Conservation (phyloP, 176 grass and related monocot genomes). For the Hordeum vulgare region DNA sequence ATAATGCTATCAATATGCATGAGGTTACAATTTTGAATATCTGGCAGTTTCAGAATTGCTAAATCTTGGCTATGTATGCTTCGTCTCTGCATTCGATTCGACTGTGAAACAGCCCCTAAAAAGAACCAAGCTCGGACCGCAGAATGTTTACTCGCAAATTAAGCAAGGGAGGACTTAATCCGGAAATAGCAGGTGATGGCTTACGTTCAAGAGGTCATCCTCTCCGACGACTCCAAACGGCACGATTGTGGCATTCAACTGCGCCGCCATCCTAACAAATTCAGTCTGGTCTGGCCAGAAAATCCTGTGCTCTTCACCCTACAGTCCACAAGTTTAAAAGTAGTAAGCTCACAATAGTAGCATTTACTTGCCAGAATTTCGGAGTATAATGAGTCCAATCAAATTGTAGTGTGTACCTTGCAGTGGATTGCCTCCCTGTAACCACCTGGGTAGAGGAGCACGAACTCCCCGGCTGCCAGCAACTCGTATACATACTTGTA, state of each 20-base stretch:
- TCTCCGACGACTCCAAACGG: constrained; percentile 69
- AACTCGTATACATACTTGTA: constrained; percentile 43
- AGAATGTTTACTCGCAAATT: too few relatives aligned
- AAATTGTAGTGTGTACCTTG: constrained; percentile 31
- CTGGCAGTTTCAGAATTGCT: too few relatives aligned
- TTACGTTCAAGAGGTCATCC: constrained; percentile 53
- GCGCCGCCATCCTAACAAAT: constrained; percentile 61
- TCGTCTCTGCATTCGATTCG: too few relatives aligned
- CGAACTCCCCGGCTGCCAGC: constrained; percentile 43
- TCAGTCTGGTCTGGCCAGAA: constrained; percentile 52
- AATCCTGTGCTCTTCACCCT: constrained; percentile 61
- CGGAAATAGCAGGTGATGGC: not conserved
- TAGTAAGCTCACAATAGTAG: too few relatives aligned
- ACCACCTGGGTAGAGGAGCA: constrained; percentile 67
- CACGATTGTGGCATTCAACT: constrained; percentile 56
- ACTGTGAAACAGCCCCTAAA: too few relatives aligned
- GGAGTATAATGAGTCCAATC: not conserved
- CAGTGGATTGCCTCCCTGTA: constrained; percentile 63
- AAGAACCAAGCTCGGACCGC: too few relatives aligned
- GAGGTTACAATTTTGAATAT: too few relatives aligned
- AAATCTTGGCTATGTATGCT: too few relatives aligned
- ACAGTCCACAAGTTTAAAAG: not conserved
- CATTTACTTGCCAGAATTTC: too few relatives aligned
- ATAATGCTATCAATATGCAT: too few relatives aligned
- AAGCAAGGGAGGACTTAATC: too few relatives aligned